Evolutionary conservation across 2,329 filamentous ascomycete species (phyloP).

Genomic region (Stemphylium beticola): DNA sequence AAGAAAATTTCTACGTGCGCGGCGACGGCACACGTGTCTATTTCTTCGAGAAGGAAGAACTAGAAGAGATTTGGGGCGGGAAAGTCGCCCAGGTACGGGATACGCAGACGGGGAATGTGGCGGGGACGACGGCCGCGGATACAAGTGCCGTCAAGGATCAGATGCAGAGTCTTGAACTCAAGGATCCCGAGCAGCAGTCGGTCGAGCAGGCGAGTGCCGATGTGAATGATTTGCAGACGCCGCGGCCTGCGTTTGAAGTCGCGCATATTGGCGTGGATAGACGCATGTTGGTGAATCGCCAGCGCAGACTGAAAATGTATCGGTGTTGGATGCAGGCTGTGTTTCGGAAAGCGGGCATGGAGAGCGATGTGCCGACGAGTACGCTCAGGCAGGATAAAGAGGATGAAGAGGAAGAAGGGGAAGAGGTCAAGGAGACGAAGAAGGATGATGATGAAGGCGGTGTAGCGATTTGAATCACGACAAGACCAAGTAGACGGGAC

Average conservation of each 20-base stretch:
- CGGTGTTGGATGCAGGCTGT: conserved; percentile 92
- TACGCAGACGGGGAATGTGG: conserved; percentile 3
- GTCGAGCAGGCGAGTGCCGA: conserved; percentile 4
- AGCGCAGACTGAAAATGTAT: conserved; percentile 95
- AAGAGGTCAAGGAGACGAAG: neutral
- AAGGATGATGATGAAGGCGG: neutral
- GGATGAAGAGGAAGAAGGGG: conserved; percentile 10
- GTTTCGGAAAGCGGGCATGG: conserved; percentile 66
- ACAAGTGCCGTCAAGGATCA: conserved; percentile 2
- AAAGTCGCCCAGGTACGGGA: conserved; percentile 3
- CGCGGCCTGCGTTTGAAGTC: conserved; percentile 64
- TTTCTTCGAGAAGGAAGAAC: conserved; percentile 90
- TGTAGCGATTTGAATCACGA: too few relatives aligned
- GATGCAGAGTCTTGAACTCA: conserved; percentile 9
- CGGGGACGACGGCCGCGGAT: neutral
- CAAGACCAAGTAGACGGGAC: too few relatives aligned
- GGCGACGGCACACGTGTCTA: conserved; percentile 97
- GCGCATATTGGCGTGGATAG: conserved; percentile 83
- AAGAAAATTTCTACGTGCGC: conserved; percentile 96
- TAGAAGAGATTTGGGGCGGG: conserved; percentile 78
- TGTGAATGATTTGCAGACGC: conserved; percentile 4
- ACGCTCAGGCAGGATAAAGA: conserved; percentile 40
- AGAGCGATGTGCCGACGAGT: conserved; percentile 43
- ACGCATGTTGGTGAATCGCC: conserved; percentile 89
- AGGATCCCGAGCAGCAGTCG: neutral